A percentile compares a stretch with the other conserved stretches of the same genome.
phyloP scores from a whole-genome alignment of 1,284 basidiomycete genomes.

The Porogramme epimiltina region DNA sequence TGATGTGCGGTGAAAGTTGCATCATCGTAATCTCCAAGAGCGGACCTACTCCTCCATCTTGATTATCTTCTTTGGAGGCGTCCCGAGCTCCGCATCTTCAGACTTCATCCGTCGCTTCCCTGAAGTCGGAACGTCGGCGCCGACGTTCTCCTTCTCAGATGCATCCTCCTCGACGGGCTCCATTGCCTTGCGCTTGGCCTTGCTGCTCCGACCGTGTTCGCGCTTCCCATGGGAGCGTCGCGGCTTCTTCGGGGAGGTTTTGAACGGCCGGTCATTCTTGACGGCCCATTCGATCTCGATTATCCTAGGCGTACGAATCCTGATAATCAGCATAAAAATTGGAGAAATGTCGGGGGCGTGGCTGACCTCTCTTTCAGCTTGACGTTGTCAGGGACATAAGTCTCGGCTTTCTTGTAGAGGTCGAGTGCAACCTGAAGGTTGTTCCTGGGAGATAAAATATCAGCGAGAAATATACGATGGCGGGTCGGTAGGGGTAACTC shows the following conservation, averaged over 20 bases:
- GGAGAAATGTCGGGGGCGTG: constrained; percentile 45
- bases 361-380: constrained; percentile 78
- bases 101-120: constrained; percentile 15
- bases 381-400: constrained; percentile 75
- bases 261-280: constrained; percentile 57
- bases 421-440: constrained; percentile 72
- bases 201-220: constrained; percentile 4
- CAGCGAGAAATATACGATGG: not conserved
- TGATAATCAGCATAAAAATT: not conserved
- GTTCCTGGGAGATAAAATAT: constrained; percentile 45
- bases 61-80: constrained; percentile 18
- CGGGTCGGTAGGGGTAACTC: constrained; percentile 11
- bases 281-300: constrained; percentile 75
- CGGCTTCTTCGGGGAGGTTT: constrained; percentile 63
- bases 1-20: too few species aligned
- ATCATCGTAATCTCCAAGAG: too few species aligned
- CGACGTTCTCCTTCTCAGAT: constrained; percentile 18
- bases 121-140: not conserved
- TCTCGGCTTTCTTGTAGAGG: constrained; percentile 73
- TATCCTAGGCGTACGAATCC: constrained; percentile 46
- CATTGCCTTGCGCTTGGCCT: constrained; percentile 8
- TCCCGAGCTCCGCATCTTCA: constrained; percentile 12
- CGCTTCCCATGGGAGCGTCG: constrained; percentile 37
- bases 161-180: constrained; percentile 6
- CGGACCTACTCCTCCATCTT: constrained; percentile 15